A percentile compares a stretch with the other conserved stretches of the same genome.
phyloP scores from a whole-genome alignment of 345 rosid species.

The Populus deltoides region DNA sequence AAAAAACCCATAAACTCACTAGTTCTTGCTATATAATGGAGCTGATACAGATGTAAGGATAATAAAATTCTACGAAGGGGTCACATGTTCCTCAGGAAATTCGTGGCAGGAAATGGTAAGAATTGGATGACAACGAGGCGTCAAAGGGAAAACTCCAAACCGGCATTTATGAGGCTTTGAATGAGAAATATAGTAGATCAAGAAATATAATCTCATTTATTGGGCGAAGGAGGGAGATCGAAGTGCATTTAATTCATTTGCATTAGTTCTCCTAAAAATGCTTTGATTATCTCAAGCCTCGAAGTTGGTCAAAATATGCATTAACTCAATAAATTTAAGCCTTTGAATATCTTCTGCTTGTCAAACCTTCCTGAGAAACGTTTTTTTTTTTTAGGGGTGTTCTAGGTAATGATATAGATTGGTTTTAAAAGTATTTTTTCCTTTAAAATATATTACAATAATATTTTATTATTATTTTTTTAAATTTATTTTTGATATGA shows the following conservation, averaged over 20 bases:
- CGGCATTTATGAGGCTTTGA: constrained; percentile 14
- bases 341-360: not conserved
- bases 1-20: too few relatives aligned
- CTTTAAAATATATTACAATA: too few relatives aligned
- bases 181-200: not conserved
- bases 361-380: too few relatives aligned
- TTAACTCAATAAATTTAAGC: not conserved
- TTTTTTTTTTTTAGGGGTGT: too few relatives aligned
- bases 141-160: not conserved
- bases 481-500: too few relatives aligned
- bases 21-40: too few relatives aligned
- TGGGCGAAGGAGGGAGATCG: not conserved
- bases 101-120: not conserved
- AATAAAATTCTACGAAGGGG: not conserved
- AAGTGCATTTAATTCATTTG: constrained; percentile 22
- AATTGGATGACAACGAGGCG: not conserved
- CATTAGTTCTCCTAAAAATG: constrained; percentile 6
- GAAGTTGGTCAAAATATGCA: constrained; percentile 21
- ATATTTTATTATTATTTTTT: too few relatives aligned
- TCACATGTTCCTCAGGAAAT: not conserved
- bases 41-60: not conserved
- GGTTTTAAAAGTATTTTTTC: too few relatives aligned
- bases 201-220: constrained; percentile 19
- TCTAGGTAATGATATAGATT: too few relatives aligned
- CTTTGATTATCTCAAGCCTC: constrained; percentile 32